Evolutionary conservation across 78 protist genomes (phyloP).

Genomic region (Tieghemostelium lacteum): DNA sequence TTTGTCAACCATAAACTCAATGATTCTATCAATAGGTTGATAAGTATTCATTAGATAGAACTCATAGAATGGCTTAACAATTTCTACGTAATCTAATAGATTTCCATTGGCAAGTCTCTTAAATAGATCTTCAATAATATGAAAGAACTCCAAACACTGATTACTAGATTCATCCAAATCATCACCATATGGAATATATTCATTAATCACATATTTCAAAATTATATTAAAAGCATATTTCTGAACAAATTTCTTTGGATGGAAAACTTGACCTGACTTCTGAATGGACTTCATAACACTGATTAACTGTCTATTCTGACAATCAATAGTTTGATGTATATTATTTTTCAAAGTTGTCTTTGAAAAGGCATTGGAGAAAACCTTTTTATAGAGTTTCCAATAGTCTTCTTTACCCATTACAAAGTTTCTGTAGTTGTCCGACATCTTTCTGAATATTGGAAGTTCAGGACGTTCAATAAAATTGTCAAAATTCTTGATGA

Average conservation of each 20-base stretch:
- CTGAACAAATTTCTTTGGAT: constrained; percentile 14
- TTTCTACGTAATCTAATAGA: constrained; percentile 1
- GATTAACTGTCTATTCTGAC: too few species aligned
- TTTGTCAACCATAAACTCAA: constrained; percentile 4
- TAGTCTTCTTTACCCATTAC: too few species aligned
- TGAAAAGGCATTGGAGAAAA: too few species aligned
- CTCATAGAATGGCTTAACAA: constrained; percentile 1
- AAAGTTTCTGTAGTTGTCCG: too few species aligned
- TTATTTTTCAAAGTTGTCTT: too few species aligned
- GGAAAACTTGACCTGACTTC: too few species aligned
- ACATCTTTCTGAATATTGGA: too few species aligned
- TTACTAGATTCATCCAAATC: constrained; percentile 10
- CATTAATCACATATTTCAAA: constrained; percentile 12
- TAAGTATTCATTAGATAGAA: background rate
- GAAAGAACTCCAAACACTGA: constrained; percentile 2
- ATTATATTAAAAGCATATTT: constrained; percentile 32
- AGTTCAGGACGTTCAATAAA: constrained; percentile 12
- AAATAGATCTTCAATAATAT: constrained; percentile 5
- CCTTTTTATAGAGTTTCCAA: too few species aligned
- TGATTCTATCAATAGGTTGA: background rate
- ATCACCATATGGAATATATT: constrained; percentile 23
- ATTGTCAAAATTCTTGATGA: constrained; percentile 18
- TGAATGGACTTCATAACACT: too few species aligned
- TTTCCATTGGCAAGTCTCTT: constrained; percentile 15
- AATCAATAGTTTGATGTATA: too few species aligned